phyloP scores from a whole-genome alignment of 225 moss, liverwort and hornwort species.

The Marchantia polymorpha region DNA sequence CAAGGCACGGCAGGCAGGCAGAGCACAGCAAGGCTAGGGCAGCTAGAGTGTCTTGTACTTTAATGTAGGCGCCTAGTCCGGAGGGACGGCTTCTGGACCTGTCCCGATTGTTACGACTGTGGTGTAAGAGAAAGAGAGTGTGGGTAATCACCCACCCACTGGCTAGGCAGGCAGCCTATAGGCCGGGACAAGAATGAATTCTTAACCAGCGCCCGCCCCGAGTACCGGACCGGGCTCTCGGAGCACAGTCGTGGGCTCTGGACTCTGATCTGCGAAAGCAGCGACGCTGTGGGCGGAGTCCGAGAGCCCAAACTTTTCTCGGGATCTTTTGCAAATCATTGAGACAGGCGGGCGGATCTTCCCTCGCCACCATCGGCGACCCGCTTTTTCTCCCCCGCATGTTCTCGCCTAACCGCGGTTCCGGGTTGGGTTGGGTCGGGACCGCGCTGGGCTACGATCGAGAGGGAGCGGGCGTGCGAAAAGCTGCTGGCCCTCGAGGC shows the following conservation, averaged over 20 bases:
- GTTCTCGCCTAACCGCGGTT: neutral
- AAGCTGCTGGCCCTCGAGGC: neutral
- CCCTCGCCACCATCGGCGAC: neutral
- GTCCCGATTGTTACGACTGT: neutral
- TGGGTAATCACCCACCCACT: neutral
- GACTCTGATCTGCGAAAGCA: neutral
- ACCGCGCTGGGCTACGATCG: neutral
- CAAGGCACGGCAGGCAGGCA: neutral
- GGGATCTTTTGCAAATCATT: conserved; percentile 7
- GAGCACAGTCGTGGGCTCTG: neutral
- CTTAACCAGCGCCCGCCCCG: neutral
- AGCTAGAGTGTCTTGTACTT: neutral
- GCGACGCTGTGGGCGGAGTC: neutral
- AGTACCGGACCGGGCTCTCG: neutral
- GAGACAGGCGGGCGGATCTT: neutral
- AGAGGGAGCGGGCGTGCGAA: neutral
- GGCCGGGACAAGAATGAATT: neutral
- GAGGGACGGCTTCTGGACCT: neutral
- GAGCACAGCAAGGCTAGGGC: neutral
- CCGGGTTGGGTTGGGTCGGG: neutral
- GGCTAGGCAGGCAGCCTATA: neutral
- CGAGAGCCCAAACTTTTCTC: neutral
- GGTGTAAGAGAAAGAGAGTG: neutral
- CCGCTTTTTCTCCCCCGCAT: neutral
- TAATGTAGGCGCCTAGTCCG: neutral